A percentile compares a stretch with the other conserved stretches of the same genome.
Conservation (phyloP, 768 basidiomycete genomes). For the Mycena chlorophos region DNA sequence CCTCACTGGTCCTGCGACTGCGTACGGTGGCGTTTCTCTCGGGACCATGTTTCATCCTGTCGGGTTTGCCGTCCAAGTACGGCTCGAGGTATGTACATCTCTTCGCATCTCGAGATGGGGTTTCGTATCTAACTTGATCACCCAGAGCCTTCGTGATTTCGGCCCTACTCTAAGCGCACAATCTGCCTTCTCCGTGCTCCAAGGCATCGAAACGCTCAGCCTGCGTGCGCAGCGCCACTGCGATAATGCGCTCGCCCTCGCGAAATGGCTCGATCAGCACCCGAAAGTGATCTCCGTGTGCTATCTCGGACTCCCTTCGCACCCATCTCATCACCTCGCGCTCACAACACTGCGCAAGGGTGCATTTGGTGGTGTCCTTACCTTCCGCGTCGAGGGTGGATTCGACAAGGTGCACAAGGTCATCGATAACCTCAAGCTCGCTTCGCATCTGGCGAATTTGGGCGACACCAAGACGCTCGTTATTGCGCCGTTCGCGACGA, state of each 20-base stretch:
- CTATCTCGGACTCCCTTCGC: constrained; percentile 35
- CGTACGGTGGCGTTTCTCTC: constrained; percentile 55
- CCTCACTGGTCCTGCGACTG: constrained; percentile 55
- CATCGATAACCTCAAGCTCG: constrained; percentile 38
- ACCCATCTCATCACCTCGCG: constrained; percentile 33
- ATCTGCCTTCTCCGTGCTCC: constrained; percentile 25
- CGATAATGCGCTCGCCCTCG: constrained; percentile 46
- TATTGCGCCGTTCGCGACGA: constrained; percentile 58
- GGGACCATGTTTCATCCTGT: constrained; percentile 46
- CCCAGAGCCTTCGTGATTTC: constrained; percentile 10
- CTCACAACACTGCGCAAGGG: constrained; percentile 24
- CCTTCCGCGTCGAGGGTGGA: constrained; percentile 34
- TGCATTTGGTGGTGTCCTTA: constrained; percentile 34
- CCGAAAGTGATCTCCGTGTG: constrained; percentile 32
- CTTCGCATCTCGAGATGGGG: not conserved
- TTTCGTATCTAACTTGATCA: not conserved
- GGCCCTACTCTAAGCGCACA: constrained; percentile 36
- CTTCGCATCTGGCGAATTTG: constrained; percentile 33
- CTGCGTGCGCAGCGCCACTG: constrained; percentile 56
- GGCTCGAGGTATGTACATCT: constrained; percentile 30
- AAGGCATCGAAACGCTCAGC: constrained; percentile 49
- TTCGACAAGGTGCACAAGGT: constrained; percentile 28
- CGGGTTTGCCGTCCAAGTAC: constrained; percentile 52
- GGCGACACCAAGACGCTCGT: constrained; percentile 60
- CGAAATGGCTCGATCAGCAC: constrained; percentile 35